Evolutionary conservation across 192 early-diverging fungal species (phyloP), one percentile per base, ranked within the genome.

Genomic region (Gigaspora rosea): DNA sequence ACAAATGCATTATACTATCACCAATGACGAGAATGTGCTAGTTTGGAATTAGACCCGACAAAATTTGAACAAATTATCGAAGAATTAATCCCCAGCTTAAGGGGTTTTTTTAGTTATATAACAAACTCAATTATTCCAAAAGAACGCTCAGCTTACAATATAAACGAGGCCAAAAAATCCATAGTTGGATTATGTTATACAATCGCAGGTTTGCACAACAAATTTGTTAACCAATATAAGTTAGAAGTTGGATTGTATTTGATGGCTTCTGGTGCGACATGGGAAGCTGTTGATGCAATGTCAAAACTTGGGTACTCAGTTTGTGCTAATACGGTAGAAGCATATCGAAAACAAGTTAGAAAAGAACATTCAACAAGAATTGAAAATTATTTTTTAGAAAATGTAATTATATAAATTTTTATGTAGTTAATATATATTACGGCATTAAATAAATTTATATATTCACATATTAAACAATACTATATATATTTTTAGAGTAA

Each of bases 181-280:
- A 27, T 27, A 27, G 27, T 27, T 27, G 27, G 27, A 27, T 27
- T 27, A 27, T 27, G 27, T 27, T 27, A 27, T 27, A 27, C 27
- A 27, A 27, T 27, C 1, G 27, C 72, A 32, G 72, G 57, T 33
- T 11, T 73, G n/a, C n/a, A 20, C 46, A 73, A 73, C 46, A 73
- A 61, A 18, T 73, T 73, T 41, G 46, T 73, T 46, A 73, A 73
- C 47, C 6, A 61, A 13, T 41, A 20, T 41, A 73, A 73, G 10
- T 10, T 62, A 46, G 54, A 73, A 48, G 20, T 73, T 46, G 72
- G 56, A n/a, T 62, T 73, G n/a, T 73, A 48, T 61, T 62, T 73
- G 10, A 16, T n/a, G 7, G 72, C 46, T 48, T 61, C 32, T 2
- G 71, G 33, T 27, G 33, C 36, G 3, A 47, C 56, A 16, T 46